Evolutionary conservation across 352 stramenopile genomes (phyloP), one percentile per base, ranked within the genome.

Genomic region (Phytophthora aleatoria): DNA sequence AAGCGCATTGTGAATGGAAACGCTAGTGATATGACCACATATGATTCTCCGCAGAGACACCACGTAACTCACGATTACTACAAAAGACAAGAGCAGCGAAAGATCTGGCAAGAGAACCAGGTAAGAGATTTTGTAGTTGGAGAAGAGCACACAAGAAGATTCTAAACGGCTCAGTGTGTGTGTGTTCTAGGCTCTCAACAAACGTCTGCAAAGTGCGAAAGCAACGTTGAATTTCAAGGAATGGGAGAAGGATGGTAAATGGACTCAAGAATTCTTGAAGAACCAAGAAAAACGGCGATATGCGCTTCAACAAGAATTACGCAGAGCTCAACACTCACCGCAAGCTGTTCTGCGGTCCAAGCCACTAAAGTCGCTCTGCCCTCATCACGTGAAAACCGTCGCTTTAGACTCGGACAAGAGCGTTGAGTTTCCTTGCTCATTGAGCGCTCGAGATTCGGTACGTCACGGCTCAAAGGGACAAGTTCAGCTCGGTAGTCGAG

Each of bases 71-170:
- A 70, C 7, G 83, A 91, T 50, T 90, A 86, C 61, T 77, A 85
- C 64, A 86, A 80, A 56, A 83, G 76, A 50, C 81, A 90, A 52
- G 78, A 89, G 53, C 81, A 91, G 48, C 58, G 77, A 27, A 86
- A 86, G 33, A 94, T 94, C 31, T 90, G 73, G 73, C 67, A 83
- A 15, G 85, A 92, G 44, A 92, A 94, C 42, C 83, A 92, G 73
- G 76, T 83, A 65, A 52, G 13, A 24, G 24, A 3, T 5, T 13
- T 47, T 47, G 13, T 44, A 5, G 15, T 31, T 15, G 35, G n/a
- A 28, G 3, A 41, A 12, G 13, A 5, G 15, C 27, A 13, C 6
- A 27, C 27, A 13, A 31, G 47, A 10, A 7, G 5, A 15, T 31
- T 50, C 49, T 69, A 39, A 61, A n/a, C 10, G 33, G 42, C n/a